Evolutionary conservation across 768 basidiomycete species (phyloP), one percentile per base, ranked within the genome.

Genomic region (Cubamyces lactineus): DNA sequence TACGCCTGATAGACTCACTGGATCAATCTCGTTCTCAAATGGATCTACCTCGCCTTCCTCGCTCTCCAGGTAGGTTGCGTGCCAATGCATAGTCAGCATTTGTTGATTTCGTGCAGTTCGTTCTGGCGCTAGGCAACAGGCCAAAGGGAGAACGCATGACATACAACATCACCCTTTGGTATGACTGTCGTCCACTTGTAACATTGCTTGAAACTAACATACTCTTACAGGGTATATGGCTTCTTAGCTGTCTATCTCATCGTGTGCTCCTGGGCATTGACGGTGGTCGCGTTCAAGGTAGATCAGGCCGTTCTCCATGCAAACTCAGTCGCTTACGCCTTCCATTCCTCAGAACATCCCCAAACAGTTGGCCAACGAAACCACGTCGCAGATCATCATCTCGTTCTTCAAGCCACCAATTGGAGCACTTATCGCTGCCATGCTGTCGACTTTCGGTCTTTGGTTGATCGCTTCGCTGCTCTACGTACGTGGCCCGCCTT

Each of bases 401-500:
- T 80, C 81, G 3, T 87, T 94, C 75, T 86, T 97, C 71, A 80
- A 77, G 43, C 88, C 91, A 16, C 88, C 92, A 1, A 84, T 91
- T 50, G 92, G 91, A 59, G 82, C 91, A 23, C 74, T 96, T 59
- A 86, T 95, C 49, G 94, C 92, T 26, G 94, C 94, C 8, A 86
- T 95, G 79, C 76, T 91, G 57, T 92, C 92, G 3, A 96, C 94
- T 2, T 93, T 92, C 68, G 96, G 93, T 57, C 93, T 95, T 61
- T 96, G 95, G 79, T 80, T 94, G 66, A 70, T 88, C 23, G 84
- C 93, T 3, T 96, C 92, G 0, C 83, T 94, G 75, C 85, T 94
- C 70, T 96, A 92, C 68, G 91, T 93, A 64, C 78, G 91, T 79
- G 23, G 28, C 0, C 15, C 47, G 9, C 26, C 5, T 30, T 42